These are phyloP conservation scores for Debaryomyces hansenii DNA, from an alignment of 805 yeast species.

Conservation along the genomic window DNA sequence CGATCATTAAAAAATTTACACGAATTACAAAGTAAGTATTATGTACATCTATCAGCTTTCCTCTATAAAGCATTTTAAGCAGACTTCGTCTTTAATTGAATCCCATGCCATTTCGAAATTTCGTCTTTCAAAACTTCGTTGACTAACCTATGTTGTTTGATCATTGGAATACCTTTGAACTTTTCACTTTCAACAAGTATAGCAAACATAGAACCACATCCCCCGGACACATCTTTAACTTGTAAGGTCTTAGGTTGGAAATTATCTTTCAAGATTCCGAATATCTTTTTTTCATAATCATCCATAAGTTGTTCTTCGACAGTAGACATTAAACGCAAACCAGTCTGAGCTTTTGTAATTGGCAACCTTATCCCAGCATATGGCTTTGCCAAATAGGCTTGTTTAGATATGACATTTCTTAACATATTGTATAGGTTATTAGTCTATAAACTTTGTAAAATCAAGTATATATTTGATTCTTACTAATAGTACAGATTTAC, in stretches of 20 bases:
- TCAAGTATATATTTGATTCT: not conserved
- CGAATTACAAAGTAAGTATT: not conserved
- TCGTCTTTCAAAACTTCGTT: conserved; percentile 81
- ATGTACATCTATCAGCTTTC: not conserved
- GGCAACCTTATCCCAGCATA: not conserved
- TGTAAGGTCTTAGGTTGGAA: conserved; percentile 62
- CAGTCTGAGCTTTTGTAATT: not conserved
- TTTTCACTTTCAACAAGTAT: conserved; percentile 69
- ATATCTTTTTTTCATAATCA: conserved; percentile 66
- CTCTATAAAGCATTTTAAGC: conserved; percentile 5
- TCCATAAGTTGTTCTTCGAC: conserved; percentile 35
- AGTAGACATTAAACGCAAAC: not conserved
- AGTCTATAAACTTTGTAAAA: not conserved
- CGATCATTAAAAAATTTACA: not conserved
- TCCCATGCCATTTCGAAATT: conserved; percentile 90
- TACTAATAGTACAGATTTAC: not conserved
- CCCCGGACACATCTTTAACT: conserved; percentile 84
- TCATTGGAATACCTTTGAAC: conserved; percentile 79
- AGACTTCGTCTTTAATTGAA: conserved; percentile 77
- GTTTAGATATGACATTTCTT: not conserved
- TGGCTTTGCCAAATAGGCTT: not conserved
- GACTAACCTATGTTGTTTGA: conserved; percentile 91
- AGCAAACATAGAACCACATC: conserved; percentile 98
- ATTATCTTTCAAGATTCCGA: conserved; percentile 49
- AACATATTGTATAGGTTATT: not conserved